Evolutionary conservation across 495 filamentous ascomycete species (phyloP), one percentile per base, ranked within the genome.

Genomic region (Darksidea phi): DNA sequence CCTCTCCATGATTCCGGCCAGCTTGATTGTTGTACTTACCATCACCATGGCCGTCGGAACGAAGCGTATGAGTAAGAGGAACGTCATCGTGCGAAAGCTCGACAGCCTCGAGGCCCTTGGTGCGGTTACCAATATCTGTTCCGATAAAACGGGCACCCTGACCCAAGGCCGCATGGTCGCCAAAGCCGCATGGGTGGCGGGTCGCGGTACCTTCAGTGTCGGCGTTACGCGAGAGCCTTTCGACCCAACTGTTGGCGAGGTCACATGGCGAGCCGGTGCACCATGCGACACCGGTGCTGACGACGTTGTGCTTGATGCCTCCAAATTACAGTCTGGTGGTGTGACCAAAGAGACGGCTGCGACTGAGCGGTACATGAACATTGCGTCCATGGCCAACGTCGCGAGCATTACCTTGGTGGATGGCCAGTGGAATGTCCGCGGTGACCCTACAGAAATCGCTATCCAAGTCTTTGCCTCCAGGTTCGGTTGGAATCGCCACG

Each of bases 31-130:
- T 34, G 86, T 89, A 32, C 70, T 89, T 61, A 89, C 87, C 0
- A 88, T 89, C 61, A 88, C 86, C 20, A 88, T 89, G 82, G 84
- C 86, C 6, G 82, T 85, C 15, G 87, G 86, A 21, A 87, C 84
- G 11, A 86, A 84, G 71, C 81, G 84, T 23, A 90, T 90, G 87
- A 83, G 84, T 6, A 75, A 84, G 66, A 76, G 84, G 32, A 74
- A 89, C 67, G 86, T 88, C 43, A 84, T 89, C 66, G 85, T 89
- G n/a, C 78, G 87, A 21, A 85, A 85, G 61, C 78, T 88, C 32
- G 77, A 85, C 18, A 80, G 82, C 1, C 68, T 88, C 8, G 86
- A 89, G 64, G 80, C 80, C 15, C 75, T 82, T 18, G 80, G 80
- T 10, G 80, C 78, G 36, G 77, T 82, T 13, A 82, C 79, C 36